Percentiles rank a stretch among this genome's conserved stretches.
phyloP scores from a whole-genome alignment of 2,329 filamentous ascomycete species.

The Fusarium scirpi region DNA sequence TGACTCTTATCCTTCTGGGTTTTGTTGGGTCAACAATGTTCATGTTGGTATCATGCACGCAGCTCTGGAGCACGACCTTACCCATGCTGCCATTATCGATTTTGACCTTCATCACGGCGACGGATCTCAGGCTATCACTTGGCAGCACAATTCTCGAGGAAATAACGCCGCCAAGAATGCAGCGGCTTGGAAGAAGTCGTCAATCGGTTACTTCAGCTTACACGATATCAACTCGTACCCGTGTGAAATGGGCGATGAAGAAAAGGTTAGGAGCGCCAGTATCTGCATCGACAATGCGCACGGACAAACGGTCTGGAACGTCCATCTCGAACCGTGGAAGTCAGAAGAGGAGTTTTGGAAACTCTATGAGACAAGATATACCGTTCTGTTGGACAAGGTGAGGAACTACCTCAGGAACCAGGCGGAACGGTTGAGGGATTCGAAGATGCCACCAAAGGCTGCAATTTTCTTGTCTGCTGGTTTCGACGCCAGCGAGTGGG shows the following conservation, averaged over 20 bases:
- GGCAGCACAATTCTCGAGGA: conserved; percentile 85
- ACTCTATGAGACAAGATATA: conserved; percentile 85
- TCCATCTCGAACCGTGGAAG: conserved; percentile 91
- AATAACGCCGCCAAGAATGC: conserved; percentile 74
- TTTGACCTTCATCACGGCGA: conserved; percentile 94
- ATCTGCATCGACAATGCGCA: conserved; percentile 95
- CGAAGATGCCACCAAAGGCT: conserved; percentile 76
- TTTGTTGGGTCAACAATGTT: conserved; percentile 99
- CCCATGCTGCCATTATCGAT: conserved; percentile 93
- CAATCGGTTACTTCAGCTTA: conserved; percentile 94
- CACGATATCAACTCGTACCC: conserved; percentile 99
- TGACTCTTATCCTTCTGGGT: conserved; percentile 87
- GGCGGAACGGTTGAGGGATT: conserved; percentile 70
- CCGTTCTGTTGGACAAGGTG: conserved; percentile 81
- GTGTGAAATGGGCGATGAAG: conserved; percentile 91
- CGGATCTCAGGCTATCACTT: conserved; percentile 94
- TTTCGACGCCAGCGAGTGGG: conserved; percentile 97
- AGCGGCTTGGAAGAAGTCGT: conserved; percentile 81
- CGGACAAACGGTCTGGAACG: conserved; percentile 94
- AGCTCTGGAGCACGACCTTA: conserved; percentile 84
- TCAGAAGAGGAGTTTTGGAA: conserved; percentile 87
- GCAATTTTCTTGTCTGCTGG: conserved; percentile 96
- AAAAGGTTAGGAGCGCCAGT: conserved; percentile 94
- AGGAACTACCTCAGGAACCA: conserved; percentile 81
- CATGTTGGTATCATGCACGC: conserved; percentile 96